Percentiles rank a stretch among this genome's conserved stretches.
These are phyloP conservation scores for Neonectria ditissima DNA, from an alignment of 2,329 filamentous ascomycete species.

Conservation along the genomic window DNA sequence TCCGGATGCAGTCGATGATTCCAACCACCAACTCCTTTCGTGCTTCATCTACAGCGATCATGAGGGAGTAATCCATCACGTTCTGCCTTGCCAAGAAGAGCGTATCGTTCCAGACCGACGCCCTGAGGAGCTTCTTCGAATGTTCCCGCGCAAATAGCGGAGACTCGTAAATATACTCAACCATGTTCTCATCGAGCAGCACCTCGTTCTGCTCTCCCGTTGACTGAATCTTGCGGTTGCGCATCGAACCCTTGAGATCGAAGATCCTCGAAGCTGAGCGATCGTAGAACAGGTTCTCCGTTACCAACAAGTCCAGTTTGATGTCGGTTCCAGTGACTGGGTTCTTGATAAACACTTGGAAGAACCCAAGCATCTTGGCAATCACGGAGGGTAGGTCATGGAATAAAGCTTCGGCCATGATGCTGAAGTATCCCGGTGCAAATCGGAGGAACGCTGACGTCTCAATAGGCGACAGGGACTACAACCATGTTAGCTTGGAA, in stretches of 20 bases:
- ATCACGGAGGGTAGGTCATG: constrained; percentile 96
- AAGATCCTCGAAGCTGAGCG: constrained; percentile 90
- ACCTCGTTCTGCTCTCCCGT: constrained; percentile 98
- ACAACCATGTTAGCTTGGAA: constrained; percentile 43
- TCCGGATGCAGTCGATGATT: constrained; percentile 98
- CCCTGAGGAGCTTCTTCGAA: constrained; percentile 90
- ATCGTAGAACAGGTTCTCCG: constrained; percentile 99
- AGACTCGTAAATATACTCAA: constrained; percentile 98
- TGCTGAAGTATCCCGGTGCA: constrained; percentile 95
- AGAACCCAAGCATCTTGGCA: constrained; percentile 99
- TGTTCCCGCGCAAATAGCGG: constrained; percentile 96
- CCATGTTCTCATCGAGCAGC: constrained; percentile 96
- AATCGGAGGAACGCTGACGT: constrained; percentile 95
- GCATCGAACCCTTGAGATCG: constrained; percentile 97
- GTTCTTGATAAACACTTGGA: constrained; percentile 97
- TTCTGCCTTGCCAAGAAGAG: constrained; percentile 94
- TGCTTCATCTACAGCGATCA: constrained; percentile 95
- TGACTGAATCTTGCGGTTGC: constrained; percentile 95
- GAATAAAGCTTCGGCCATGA: constrained; percentile 96
- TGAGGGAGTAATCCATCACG: constrained; percentile 98
- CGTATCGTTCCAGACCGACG: constrained; percentile 97
- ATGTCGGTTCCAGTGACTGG: constrained; percentile 91
- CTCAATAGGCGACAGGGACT: constrained; percentile 90
- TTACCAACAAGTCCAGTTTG: constrained; percentile 92
- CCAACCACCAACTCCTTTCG: constrained; percentile 94